Evolutionary conservation across 805 yeast species (phyloP), one percentile per base, ranked within the genome.

Genomic region (Kodamaea neixiangensis): DNA sequence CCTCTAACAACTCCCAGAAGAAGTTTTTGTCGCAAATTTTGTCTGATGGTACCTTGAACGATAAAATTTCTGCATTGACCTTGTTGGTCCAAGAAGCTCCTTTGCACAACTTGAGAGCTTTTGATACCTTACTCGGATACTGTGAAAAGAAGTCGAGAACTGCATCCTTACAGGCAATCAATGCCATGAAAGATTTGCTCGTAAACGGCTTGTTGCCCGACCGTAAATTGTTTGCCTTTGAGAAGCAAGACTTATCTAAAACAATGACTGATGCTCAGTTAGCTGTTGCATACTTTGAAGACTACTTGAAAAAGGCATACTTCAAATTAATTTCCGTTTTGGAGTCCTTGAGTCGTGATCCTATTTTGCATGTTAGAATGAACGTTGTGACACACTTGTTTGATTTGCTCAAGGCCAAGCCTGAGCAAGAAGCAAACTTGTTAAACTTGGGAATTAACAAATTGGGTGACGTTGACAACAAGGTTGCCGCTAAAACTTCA

Each of bases 391-490:
- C 81, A 38, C 91, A 89, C 63, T 79, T 92, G 29, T 88, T 91
- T 58, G 96, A 88, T 51, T 75, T 94, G 41, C 73, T 94, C 53
- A 84, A 84, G 56, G 77, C 86, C 5, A 93, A 92, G 67, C 98
- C 99, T 3, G 99, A 94, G 72, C 99, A 94, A 75, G 99, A 94
- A 68, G 96, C 86, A 47, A 94, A 94, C 67, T 74, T 94, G 57
- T 76, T 94, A 60, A 80, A 91, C 59, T 76, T 94, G 48, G 97
- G 96, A 48, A 94, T 91, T 43, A 94, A 94, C 68, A 94, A 94
- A 66, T 76, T 94, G 34, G 99, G 99, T 71, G 99, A 94, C 65
- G 80, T 81, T 41, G 97, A 93, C 55, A 87, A 89, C 55, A 90
- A 90, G 65, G 97, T 94, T 4, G 82, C 96, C 1, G 87, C 98